Evolutionary conservation across 805 yeast species (phyloP).

Genomic region (Wickerhamomyces kurtzmanii): DNA sequence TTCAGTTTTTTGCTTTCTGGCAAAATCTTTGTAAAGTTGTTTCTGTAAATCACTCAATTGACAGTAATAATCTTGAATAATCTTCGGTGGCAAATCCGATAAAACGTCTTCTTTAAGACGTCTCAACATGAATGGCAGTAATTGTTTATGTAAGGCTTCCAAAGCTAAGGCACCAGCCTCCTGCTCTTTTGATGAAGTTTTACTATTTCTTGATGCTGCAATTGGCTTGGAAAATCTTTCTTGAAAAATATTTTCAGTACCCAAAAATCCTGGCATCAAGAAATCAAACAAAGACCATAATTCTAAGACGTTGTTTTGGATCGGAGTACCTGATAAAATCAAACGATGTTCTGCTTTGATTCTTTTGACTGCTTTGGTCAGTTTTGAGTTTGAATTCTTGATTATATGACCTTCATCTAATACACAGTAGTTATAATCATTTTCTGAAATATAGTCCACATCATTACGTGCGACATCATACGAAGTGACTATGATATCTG

Average conservation of each 20-base stretch:
- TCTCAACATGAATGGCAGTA: slow-evolving; percentile 90
- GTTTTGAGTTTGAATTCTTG: slow-evolving; percentile 81
- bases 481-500: slow-evolving; percentile 89
- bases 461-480: slow-evolving; percentile 97
- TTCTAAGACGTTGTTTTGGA: slow-evolving; percentile 93
- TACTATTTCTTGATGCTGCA: slow-evolving; percentile 84
- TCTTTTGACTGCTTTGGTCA: slow-evolving; percentile 80
- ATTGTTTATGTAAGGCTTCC: slow-evolving; percentile 94
- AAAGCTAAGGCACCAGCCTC: slow-evolving; percentile 95
- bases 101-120: slow-evolving; percentile 93
- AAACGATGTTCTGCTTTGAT: slow-evolving; percentile 82
- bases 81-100: slow-evolving; percentile 94
- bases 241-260: slow-evolving; percentile 88
- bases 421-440: slow-evolving; percentile 87
- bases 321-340: slow-evolving; percentile 93
- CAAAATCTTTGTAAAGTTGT: slow-evolving; percentile 81
- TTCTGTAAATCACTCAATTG: slow-evolving; percentile 88
- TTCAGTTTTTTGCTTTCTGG: slow-evolving; percentile 67
- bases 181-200: slow-evolving; percentile 85
- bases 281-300: slow-evolving; percentile 97
- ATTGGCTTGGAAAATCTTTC: slow-evolving; percentile 97
- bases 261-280: slow-evolving; percentile 97
- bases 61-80: slow-evolving; percentile 96
- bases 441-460: slow-evolving; percentile 45
- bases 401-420: slow-evolving; percentile 97